phyloP scores from a whole-genome alignment of 805 yeast species.

The Ogataea neopini region DNA sequence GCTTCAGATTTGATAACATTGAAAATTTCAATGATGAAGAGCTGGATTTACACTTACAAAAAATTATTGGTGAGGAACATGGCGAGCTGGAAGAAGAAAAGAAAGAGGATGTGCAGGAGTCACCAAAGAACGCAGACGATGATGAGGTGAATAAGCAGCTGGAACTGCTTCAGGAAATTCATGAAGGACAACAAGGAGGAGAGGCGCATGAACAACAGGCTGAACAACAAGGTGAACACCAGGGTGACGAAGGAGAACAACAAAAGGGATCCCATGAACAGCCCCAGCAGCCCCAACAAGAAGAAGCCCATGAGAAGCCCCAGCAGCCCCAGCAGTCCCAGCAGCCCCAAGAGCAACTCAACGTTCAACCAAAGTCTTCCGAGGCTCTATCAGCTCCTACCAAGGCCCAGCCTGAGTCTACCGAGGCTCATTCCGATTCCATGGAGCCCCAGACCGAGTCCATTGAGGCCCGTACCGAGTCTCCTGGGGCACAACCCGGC shows the following conservation, averaged over 20 bases:
- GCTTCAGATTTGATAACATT: slow-evolving; percentile 28
- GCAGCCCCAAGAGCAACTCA: background rate
- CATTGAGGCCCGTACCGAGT: too few relatives aligned
- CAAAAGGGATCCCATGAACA: background rate
- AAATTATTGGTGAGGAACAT: slow-evolving; percentile 24
- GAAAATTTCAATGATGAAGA: slow-evolving; percentile 31
- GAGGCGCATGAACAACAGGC: too few relatives aligned
- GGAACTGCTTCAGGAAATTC: slow-evolving; percentile 8
- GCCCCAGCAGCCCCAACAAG: background rate
- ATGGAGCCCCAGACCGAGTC: too few relatives aligned
- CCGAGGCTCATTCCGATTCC: too few relatives aligned
- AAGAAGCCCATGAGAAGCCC: too few relatives aligned
- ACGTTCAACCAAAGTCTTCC: background rate
- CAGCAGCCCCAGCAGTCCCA: too few relatives aligned
- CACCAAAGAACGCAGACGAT: background rate
- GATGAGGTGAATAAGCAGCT: slow-evolving; percentile 10
- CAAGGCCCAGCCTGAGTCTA: too few relatives aligned
- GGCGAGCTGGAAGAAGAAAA: background rate
- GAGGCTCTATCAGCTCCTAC: too few relatives aligned
- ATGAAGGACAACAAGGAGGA: background rate
- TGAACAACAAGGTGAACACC: too few relatives aligned
- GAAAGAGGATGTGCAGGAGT: slow-evolving; percentile 3
- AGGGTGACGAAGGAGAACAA: too few relatives aligned
- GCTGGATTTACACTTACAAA: slow-evolving; percentile 30
- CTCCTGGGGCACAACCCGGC: too few relatives aligned